phyloP scores from a whole-genome alignment of 495 filamentous ascomycete species.

The Penicillium roqueforti region DNA sequence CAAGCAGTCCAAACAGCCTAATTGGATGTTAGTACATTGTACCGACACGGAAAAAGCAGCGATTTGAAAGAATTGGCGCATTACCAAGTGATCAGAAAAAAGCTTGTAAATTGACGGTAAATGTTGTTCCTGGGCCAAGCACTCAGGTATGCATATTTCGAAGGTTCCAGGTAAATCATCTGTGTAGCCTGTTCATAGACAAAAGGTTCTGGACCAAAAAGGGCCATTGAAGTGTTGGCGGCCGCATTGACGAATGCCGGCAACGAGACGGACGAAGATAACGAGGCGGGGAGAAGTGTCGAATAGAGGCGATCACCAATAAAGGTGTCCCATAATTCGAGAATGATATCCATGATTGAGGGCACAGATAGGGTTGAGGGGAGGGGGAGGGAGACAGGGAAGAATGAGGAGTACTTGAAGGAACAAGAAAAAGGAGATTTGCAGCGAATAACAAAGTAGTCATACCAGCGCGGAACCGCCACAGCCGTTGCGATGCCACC shows the following conservation, averaged over 20 bases:
- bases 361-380: background rate
- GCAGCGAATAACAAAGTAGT: slow-evolving; percentile 32
- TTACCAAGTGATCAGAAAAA: slow-evolving; percentile 85
- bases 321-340: slow-evolving; percentile 81
- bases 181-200: slow-evolving; percentile 69
- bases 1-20: slow-evolving; percentile 77
- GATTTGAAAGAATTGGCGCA: slow-evolving; percentile 18
- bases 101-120: slow-evolving; percentile 67
- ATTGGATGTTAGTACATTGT: slow-evolving; percentile 7
- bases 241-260: slow-evolving; percentile 36
- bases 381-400: background rate
- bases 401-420: slow-evolving; percentile 3
- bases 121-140: slow-evolving; percentile 75
- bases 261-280: slow-evolving; percentile 45
- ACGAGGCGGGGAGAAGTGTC: slow-evolving; percentile 56
- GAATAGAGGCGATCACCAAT: slow-evolving; percentile 81
- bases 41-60: background rate
- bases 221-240: slow-evolving; percentile 38
- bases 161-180: slow-evolving; percentile 65
- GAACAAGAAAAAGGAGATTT: slow-evolving; percentile 11
- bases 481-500: slow-evolving; percentile 24
- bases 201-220: slow-evolving; percentile 47
- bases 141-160: slow-evolving; percentile 76
- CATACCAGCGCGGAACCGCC: slow-evolving; percentile 43
- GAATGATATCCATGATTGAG: slow-evolving; percentile 77